These are phyloP conservation scores for Hypoxylon sp. DNA, from an alignment of 2,329 filamentous ascomycete genomes.

Conservation along the genomic window DNA sequence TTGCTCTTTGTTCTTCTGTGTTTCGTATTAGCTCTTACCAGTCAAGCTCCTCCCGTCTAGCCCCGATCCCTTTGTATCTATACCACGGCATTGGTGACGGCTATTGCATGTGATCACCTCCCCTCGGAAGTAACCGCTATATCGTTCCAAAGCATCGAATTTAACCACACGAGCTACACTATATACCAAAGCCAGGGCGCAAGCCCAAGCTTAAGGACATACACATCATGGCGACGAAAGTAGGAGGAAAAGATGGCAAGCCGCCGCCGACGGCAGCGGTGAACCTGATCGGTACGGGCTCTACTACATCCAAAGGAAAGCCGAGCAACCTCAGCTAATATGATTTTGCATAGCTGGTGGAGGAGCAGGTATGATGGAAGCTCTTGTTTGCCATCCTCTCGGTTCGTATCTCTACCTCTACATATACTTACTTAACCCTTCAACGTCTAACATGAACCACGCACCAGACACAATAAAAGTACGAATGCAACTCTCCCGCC, in stretches of 20 bases:
- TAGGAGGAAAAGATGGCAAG: conserved; percentile 63
- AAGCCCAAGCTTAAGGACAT: conserved; percentile 31
- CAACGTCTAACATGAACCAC: conserved; percentile 11
- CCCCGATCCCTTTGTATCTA: conserved; percentile 8
- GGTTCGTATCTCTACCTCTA: conserved; percentile 62
- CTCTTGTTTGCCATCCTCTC: conserved; percentile 91
- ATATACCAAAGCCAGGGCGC: conserved; percentile 37
- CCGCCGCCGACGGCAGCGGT: conserved; percentile 85
- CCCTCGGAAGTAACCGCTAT: background rate
- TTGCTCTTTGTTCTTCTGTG: conserved; percentile 9
- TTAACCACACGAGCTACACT: too few relatives aligned
- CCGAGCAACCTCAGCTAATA: conserved; percentile 33
- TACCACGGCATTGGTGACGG: conserved; percentile 20
- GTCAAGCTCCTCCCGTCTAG: conserved; percentile 1
- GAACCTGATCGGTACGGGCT: conserved; percentile 79
- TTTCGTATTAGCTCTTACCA: background rate
- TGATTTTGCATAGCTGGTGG: conserved; percentile 74
- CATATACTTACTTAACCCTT: conserved; percentile 14
- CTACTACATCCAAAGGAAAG: conserved; percentile 3
- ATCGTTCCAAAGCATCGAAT: too few relatives aligned
- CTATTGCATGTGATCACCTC: conserved; percentile 25
- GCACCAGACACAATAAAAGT: conserved; percentile 91
- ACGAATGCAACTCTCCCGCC: conserved; percentile 95
- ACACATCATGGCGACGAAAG: conserved; percentile 53
- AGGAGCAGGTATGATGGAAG: conserved; percentile 99